Percentiles rank a stretch among this genome's conserved stretches.
Evolutionary conservation across 1,284 basidiomycete genomes (phyloP).

Genomic region (Fomitiporia mediterranea): DNA sequence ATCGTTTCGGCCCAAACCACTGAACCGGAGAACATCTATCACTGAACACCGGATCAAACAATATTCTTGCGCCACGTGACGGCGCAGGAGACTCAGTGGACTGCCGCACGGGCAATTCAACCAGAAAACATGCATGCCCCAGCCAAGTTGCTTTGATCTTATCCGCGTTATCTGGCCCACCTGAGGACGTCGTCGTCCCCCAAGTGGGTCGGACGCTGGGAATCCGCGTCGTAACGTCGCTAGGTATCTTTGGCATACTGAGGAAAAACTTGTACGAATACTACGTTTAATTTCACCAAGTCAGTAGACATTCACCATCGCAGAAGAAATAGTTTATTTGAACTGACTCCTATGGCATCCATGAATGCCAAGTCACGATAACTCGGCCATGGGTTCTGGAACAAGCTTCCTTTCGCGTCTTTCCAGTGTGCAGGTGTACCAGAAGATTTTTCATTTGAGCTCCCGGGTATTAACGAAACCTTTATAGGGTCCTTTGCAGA

Average conservation of each 20-base stretch:
- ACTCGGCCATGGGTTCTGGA: slow-evolving; percentile 42
- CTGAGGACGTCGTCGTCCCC: slow-evolving; percentile 23
- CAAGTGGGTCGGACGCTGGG: slow-evolving; percentile 37
- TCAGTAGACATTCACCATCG: background rate
- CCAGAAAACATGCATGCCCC: slow-evolving; percentile 68
- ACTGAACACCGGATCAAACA: slow-evolving; percentile 71
- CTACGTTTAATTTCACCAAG: too few species aligned
- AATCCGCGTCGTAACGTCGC: slow-evolving; percentile 22
- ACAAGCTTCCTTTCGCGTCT: slow-evolving; percentile 25
- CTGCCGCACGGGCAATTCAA: slow-evolving; percentile 53
- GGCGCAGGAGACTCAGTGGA: slow-evolving; percentile 25
- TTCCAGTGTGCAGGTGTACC: slow-evolving; percentile 27
- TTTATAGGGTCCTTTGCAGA: background rate
- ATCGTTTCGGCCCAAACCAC: slow-evolving; percentile 52
- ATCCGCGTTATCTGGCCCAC: slow-evolving; percentile 23
- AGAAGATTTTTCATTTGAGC: background rate
- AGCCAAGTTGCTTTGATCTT: slow-evolving; percentile 68
- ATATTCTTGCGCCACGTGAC: slow-evolving; percentile 51
- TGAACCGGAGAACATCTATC: slow-evolving; percentile 56
- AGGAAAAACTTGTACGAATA: slow-evolving; percentile 15
- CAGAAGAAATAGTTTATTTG: background rate
- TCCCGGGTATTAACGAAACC: background rate
- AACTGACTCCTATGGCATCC: slow-evolving; percentile 23
- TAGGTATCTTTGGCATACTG: slow-evolving; percentile 18
- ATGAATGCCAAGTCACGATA: slow-evolving; percentile 24